Conservation (phyloP, 2,329 filamentous ascomycete species). For the Hypoxylon sp. region DNA sequence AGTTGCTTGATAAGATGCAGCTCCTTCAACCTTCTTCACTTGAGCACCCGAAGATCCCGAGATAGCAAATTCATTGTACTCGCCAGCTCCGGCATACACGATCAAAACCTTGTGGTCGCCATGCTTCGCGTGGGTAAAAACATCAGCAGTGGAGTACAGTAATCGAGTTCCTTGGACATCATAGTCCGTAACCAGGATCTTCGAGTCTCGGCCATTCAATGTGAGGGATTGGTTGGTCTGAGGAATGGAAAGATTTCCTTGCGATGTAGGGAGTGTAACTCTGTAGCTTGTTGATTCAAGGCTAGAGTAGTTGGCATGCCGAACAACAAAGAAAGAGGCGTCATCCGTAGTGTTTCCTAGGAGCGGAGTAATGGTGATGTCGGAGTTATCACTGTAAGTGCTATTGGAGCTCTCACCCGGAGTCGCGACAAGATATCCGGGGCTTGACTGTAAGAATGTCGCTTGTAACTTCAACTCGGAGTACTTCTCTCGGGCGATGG, state of each 20-base stretch:
- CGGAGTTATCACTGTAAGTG: conserved; percentile 59
- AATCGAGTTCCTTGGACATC: conserved; percentile 64
- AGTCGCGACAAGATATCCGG: conserved; percentile 70
- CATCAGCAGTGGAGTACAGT: conserved; percentile 74
- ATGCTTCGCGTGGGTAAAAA: conserved; percentile 69
- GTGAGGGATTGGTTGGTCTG: conserved; percentile 65
- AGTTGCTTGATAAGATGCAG: conserved; percentile 15
- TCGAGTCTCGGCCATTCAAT: conserved; percentile 72
- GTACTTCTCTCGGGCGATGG: conserved; percentile 78
- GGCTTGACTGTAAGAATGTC: conserved; percentile 77
- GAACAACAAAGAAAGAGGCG: conserved; percentile 70
- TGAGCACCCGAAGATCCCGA: conserved; percentile 39
- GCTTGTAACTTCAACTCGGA: conserved; percentile 80
- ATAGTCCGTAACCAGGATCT: conserved; percentile 73
- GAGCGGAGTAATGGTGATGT: conserved; percentile 69
- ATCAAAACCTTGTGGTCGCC: conserved; percentile 56
- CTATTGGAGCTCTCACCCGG: conserved; percentile 61
- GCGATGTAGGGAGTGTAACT: conserved; percentile 68
- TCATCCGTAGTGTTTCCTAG: conserved; percentile 57
- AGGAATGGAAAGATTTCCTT: conserved; percentile 65
- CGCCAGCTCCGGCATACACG: conserved; percentile 69
- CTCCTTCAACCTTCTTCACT: conserved; percentile 44
- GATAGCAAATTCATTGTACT: conserved; percentile 70
- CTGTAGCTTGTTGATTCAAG: conserved; percentile 67
- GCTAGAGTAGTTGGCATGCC: conserved; percentile 72